phyloP scores from a whole-genome alignment of 2,329 filamentous ascomycete species.

The Penicillium olsonii region DNA sequence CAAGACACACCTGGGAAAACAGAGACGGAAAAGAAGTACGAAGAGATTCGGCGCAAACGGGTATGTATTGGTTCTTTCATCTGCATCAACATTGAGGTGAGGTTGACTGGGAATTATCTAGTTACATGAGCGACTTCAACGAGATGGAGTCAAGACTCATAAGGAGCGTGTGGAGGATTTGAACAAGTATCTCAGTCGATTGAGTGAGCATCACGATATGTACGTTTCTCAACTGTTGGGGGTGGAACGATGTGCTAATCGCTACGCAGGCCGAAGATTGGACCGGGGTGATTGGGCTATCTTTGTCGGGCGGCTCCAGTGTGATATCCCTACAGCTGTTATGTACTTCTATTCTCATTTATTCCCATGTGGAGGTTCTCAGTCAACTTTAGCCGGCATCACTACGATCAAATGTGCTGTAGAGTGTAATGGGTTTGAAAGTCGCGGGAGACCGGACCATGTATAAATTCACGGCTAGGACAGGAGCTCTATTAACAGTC shows the following conservation, averaged over 20 bases:
- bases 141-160: constrained; percentile 90
- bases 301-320: not conserved
- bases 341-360: constrained; percentile 2
- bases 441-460: not conserved
- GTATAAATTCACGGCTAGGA: constrained; percentile 7
- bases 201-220: constrained; percentile 99
- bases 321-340: not conserved
- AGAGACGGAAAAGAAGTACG: constrained; percentile 76
- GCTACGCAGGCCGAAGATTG: constrained; percentile 40
- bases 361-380: not conserved
- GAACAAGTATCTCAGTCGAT: constrained; percentile 85
- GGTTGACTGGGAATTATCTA: constrained; percentile 39
- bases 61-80: constrained; percentile 52
- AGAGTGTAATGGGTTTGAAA: not conserved
- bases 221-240: constrained; percentile 34
- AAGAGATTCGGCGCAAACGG: constrained; percentile 78
- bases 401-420: not conserved
- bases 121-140: constrained; percentile 78
- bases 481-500: constrained; percentile 22
- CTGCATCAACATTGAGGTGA: constrained; percentile 2
- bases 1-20: constrained; percentile 62
- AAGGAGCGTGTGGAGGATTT: constrained; percentile 95
- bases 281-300: constrained; percentile 38
- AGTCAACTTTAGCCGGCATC: not conserved
- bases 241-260: constrained; percentile 14